Percentiles rank a stretch among this genome's conserved stretches.
These are phyloP conservation scores for Trifolium dubium DNA, from an alignment of 306 rosid genomes.

Conservation along the genomic window DNA sequence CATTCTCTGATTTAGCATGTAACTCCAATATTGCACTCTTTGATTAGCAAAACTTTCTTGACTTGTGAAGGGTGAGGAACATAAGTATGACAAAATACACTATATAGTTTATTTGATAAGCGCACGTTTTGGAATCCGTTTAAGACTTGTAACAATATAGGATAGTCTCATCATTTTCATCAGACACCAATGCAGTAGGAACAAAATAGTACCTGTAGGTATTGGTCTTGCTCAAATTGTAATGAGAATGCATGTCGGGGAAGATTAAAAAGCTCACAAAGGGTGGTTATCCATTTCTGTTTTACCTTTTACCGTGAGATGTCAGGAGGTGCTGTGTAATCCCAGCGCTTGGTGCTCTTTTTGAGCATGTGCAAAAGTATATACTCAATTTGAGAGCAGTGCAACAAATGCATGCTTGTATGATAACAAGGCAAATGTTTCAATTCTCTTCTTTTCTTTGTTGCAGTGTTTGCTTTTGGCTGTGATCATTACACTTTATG, in stretches of 20 bases:
- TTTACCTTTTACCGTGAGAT: not conserved
- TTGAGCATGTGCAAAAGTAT: not conserved
- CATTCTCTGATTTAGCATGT: not conserved
- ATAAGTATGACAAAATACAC: not conserved
- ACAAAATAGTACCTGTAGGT: not conserved
- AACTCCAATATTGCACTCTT: not conserved
- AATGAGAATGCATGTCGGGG: not conserved
- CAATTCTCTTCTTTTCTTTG: slow-evolving; percentile 8
- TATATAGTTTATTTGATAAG: not conserved
- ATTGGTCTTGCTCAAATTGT: not conserved
- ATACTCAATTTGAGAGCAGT: not conserved
- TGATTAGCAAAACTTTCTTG: not conserved
- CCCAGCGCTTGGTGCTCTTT: not conserved
- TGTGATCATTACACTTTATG: not conserved
- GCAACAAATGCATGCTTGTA: not conserved
- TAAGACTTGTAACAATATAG: not conserved
- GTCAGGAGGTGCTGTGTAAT: not conserved
- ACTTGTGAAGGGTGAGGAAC: not conserved
- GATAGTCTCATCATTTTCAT: not conserved
- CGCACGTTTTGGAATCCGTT: not conserved
- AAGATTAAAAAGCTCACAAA: not conserved
- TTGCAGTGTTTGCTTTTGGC: not conserved
- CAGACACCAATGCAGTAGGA: not conserved
- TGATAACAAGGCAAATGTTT: not conserved
- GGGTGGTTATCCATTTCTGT: not conserved